A percentile compares a stretch with the other conserved stretches of the same genome.
Conservation (phyloP, 2,329 filamentous ascomycete genomes). For the Trichoderma sp. region DNA sequence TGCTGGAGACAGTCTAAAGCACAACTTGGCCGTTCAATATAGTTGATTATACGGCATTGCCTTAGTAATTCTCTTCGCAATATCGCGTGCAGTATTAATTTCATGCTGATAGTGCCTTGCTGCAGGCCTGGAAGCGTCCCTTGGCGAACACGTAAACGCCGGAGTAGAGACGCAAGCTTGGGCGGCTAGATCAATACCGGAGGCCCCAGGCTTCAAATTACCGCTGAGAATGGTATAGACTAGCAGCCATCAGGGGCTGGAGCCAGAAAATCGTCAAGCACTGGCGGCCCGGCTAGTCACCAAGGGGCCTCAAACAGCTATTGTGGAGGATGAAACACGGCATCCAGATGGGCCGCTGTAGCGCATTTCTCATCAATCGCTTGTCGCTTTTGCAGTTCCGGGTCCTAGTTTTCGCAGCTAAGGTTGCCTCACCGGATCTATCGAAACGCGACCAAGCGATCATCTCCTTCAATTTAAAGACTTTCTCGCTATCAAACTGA, state of each 20-base stretch:
- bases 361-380: slow-evolving; percentile 1
- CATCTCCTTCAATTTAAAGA: slow-evolving; percentile 22
- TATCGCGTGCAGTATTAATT: background rate
- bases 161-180: background rate
- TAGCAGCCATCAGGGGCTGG: slow-evolving; percentile 16
- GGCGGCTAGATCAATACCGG: slow-evolving; percentile 2
- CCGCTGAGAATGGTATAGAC: background rate
- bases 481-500: slow-evolving; percentile 3
- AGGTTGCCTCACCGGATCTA: slow-evolving; percentile 15
- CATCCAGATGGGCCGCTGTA: slow-evolving; percentile 11
- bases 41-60: background rate
- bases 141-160: background rate
- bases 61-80: slow-evolving; percentile 11
- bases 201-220: slow-evolving; percentile 5
- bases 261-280: slow-evolving; percentile 15
- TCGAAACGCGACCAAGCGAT: slow-evolving; percentile 21
- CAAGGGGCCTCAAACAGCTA: slow-evolving; percentile 24
- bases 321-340: slow-evolving; percentile 29
- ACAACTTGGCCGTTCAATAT: background rate
- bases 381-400: slow-evolving; percentile 5
- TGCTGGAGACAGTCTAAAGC: background rate
- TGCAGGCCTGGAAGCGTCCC: background rate
- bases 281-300: slow-evolving; percentile 12
- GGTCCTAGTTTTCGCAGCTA: slow-evolving; percentile 5
- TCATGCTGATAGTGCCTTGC: slow-evolving; percentile 5